A percentile compares a stretch with the other conserved stretches of the same genome.
These are phyloP conservation scores for Colletotrichum karsti DNA, from an alignment of 2,329 filamentous ascomycete genomes.

Conservation along the genomic window DNA sequence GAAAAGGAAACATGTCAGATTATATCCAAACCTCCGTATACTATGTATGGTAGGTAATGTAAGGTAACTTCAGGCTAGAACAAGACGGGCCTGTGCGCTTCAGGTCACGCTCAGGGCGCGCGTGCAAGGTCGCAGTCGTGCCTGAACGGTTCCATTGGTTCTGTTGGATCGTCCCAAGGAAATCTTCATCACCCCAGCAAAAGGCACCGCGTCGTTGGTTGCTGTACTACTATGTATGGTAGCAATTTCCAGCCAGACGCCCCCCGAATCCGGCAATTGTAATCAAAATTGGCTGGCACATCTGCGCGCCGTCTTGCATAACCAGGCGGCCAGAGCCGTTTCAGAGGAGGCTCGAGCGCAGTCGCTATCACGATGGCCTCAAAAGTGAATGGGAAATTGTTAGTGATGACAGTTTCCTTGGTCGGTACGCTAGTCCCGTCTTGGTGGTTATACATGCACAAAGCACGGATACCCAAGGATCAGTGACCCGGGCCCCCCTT, in stretches of 20 bases:
- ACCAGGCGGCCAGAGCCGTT: conserved; percentile 6
- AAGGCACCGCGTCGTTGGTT: conserved; percentile 11
- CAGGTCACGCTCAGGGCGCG: neutral
- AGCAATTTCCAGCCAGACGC: conserved; percentile 10
- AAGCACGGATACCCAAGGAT: conserved; percentile 3
- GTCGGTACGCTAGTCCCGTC: neutral
- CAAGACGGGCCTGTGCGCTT: neutral
- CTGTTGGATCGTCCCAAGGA: neutral
- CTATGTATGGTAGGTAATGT: no score
- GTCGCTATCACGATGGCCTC: neutral
- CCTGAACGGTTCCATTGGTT: conserved; percentile 1
- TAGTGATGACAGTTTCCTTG: neutral
- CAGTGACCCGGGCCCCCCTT: no score
- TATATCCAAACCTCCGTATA: neutral
- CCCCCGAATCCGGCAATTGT: conserved; percentile 14
- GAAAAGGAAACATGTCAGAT: neutral
- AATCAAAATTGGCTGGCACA: conserved; percentile 16
- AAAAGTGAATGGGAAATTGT: fast-evolving
- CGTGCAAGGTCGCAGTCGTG: neutral
- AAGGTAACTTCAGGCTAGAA: conserved; percentile 3
- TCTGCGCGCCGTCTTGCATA: neutral
- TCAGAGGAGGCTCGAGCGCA: neutral
- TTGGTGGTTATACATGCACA: conserved; percentile 7
- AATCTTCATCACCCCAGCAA: neutral
- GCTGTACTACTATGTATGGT: conserved; percentile 2